A percentile compares a stretch with the other conserved stretches of the same genome.
Evolutionary conservation across 495 filamentous ascomycete genomes (phyloP).

Genomic region (Penicillium waksmanii): DNA sequence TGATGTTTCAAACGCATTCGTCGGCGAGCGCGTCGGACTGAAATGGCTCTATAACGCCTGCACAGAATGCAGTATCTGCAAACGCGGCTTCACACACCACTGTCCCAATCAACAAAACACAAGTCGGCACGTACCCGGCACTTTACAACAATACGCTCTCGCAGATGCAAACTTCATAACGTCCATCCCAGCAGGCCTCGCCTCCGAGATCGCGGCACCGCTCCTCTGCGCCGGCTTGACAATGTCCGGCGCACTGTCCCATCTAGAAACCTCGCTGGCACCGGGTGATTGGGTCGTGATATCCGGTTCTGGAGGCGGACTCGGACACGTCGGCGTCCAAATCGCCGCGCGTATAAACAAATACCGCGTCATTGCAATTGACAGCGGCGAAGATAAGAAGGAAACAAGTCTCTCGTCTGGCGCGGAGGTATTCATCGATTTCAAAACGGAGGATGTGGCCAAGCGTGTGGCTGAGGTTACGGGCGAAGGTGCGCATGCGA

Average conservation of each 20-base stretch:
- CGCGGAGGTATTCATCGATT: conserved; percentile 37
- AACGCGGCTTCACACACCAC: conserved; percentile 28
- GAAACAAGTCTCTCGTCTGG: conserved; percentile 35
- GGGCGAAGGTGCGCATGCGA: conserved; percentile 36
- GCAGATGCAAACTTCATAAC: conserved; percentile 36
- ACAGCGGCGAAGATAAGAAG: conserved; percentile 35
- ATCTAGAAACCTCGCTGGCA: conserved; percentile 27
- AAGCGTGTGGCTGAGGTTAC: conserved; percentile 33
- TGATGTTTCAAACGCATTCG: conserved; percentile 19
- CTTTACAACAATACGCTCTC: conserved; percentile 43
- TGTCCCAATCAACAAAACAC: conserved; percentile 42
- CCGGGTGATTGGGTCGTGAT: conserved; percentile 39
- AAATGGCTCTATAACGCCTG: conserved; percentile 47
- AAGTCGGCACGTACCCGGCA: conserved; percentile 38
- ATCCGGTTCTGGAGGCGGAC: conserved; percentile 39
- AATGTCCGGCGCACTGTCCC: conserved; percentile 30
- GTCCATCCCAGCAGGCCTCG: conserved; percentile 29
- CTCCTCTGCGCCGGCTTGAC: conserved; percentile 43
- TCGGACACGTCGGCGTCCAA: conserved; percentile 44
- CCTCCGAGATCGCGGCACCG: conserved; percentile 36
- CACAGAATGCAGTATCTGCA: conserved; percentile 41
- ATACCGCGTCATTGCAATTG: conserved; percentile 39
- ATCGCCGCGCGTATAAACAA: conserved; percentile 33
- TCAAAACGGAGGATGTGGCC: conserved; percentile 31
- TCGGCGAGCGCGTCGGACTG: conserved; percentile 39